Evolutionary conservation across 140 eudicot species (phyloP), one percentile per base, ranked within the genome.

Genomic region (Erigeron philadelphicus): DNA sequence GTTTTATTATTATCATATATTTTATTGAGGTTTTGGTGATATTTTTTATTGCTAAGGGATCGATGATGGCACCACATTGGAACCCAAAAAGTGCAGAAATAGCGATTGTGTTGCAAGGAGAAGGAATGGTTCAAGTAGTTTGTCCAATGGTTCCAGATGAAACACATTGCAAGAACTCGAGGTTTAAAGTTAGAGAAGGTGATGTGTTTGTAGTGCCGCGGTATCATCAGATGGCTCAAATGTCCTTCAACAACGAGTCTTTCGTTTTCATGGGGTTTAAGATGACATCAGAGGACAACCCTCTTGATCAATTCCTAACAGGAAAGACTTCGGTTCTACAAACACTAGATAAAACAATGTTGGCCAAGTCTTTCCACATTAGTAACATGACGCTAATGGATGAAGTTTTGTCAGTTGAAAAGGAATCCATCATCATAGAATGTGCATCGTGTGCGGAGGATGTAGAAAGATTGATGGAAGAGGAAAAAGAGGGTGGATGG

Each of bases 41-140:
- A 4, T n/a, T 60, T n/a, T 60, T 71, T 80, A 19, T 69, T 73
- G 5, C 18, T 70, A 19, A 90, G 97, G 95, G 95, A 53, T 77
- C 83, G 15, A 87, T 87, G 94, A 78, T 85, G 95, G 97, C 90
- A 38, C 97, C 97, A 0, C 94, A 87, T 41, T 87, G 88, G 90
- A 87, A 90, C 66, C 94, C 90, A 8, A 72, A 15, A 65, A 87
- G 84, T 11, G 77, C 75, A 0, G 94, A 90, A 72, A 65, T 87
- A 40, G 85, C 76, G 13, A 67, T 87, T 11, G 95, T 82, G 17
- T n/a, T 81, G 68, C 78, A 79, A 49, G 97, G 97, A 43, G 72
- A 44, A 41, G 95, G 94, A 18, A 82, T 87, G 87, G 66, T 87
- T 60, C 76, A 75, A 31, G 83, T 83, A 63, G 90, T 87, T 21